Evolutionary conservation across 2,329 filamentous ascomycete species (phyloP), one percentile per base, ranked within the genome.

Genomic region (Fusarium sp.): DNA sequence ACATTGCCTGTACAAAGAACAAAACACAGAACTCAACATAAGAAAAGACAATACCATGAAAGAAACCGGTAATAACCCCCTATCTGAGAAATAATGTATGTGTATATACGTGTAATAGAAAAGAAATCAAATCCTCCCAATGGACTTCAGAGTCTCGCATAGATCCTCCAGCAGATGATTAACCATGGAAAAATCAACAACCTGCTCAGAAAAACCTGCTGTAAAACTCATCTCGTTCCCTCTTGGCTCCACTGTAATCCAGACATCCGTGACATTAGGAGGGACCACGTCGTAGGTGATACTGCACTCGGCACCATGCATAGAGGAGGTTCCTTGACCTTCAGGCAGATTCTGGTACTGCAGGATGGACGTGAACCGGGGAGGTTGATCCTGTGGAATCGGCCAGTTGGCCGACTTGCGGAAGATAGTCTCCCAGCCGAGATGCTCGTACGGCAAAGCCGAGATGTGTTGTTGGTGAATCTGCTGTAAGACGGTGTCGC

Each of bases 401-500:
- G 3, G 2, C 50, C 50, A 53, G 26, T 7, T 15, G 14, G 26
- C 24, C 19, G 36, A 45, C 1, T 45, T 19, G 1, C 50, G 38
- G 38, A 33, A 45, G 2, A 53, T 19, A 2, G 38, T 53, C 19
- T 53, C 50, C 38, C 50, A 53, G 26, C 50, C 50, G 7, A 53
- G 38, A 13, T 53, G n/a, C 15, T 44, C 50, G 8, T 53, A 17
- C 6, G 50, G 19, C 3, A 53, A 4, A 1, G 50, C 38, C 15
- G 50, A 44, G 19, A 45, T 45, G 15, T 53, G 50, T 26, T 53
- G 50, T n/a, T 53, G 38, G 8, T 53, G 50, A 13, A 53, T 26
- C 3, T 53, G 38, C 0, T 53, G 38, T 4, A 53, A 26, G 13
- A 53, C 33, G 2, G 11, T 22, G 5, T 0, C 1, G 1, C 24